Conservation (phyloP, 1,139 yeast genomes). For the Kodamaea fungicola region DNA sequence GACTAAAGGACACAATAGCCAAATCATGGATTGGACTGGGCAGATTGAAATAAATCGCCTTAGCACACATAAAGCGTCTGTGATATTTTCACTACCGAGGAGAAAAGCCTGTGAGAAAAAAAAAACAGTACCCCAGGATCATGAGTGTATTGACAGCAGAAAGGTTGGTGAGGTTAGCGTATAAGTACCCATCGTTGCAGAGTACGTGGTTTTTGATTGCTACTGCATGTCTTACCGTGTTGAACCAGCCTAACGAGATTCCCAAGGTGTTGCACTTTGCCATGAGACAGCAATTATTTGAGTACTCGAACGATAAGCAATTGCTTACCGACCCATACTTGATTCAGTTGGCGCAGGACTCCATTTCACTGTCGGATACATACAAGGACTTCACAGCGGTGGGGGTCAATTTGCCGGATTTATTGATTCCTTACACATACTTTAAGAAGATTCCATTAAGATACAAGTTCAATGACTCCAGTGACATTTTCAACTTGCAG, state of each 20-base stretch:
- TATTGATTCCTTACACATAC: constrained; percentile 40
- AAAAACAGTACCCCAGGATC: constrained; percentile 7
- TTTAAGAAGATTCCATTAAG: constrained; percentile 38
- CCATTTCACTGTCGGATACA: constrained; percentile 36
- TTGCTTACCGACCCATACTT: constrained; percentile 31
- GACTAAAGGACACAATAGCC: constrained; percentile 52
- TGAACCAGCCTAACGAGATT: constrained; percentile 78
- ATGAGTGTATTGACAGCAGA: constrained; percentile 50
- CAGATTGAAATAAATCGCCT: constrained; percentile 3
- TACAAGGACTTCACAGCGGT: constrained; percentile 40
- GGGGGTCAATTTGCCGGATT: constrained; percentile 44
- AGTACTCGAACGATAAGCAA: constrained; percentile 21
- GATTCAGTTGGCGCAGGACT: constrained; percentile 37
- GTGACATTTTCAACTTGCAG: constrained; percentile 38
- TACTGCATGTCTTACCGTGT: constrained; percentile 76
- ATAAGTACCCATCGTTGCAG: constrained; percentile 41
- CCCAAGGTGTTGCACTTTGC: constrained; percentile 76
- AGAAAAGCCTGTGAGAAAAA: neutral
- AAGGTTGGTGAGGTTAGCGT: constrained; percentile 58
- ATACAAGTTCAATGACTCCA: constrained; percentile 31
- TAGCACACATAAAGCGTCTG: neutral
- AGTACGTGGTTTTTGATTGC: constrained; percentile 73
- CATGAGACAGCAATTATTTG: constrained; percentile 48
- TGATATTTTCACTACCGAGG: neutral
- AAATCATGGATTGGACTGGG: constrained; percentile 41